Evolutionary conservation across 371 early-diverging fungal genomes (phyloP), one percentile per base, ranked within the genome.

Genomic region (Batkoa obscura): DNA sequence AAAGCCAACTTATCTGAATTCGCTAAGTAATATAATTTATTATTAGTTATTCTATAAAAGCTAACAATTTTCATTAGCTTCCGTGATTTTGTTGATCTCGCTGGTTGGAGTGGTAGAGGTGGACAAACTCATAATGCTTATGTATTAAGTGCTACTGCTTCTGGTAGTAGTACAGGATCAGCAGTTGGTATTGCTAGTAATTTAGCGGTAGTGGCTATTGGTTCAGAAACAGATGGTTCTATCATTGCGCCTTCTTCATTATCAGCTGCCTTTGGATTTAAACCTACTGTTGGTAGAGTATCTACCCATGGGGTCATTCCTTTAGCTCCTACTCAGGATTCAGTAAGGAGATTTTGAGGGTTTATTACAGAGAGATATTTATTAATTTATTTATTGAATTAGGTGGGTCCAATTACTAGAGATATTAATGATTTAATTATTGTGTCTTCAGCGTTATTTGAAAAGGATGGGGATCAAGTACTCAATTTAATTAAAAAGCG

Each of bases 1-100:
- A n/a, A n/a, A n/a, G 75, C 86, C 10, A 94, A 91, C 64, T 80
- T 94, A 87, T 93, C 92, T 63, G 94, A 94, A 63, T 94, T 92
- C 75, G 94, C 65, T 68, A 12, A 70, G 67, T 0, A 59, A 62
- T 33, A 77, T 77, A 56, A 78, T 79, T n/a, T n/a, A n/a, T n/a
- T n/a, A n/a, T n/a, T n/a, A n/a, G n/a, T n/a, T n/a, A n/a, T n/a
- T n/a, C n/a, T n/a, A n/a, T n/a, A n/a, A n/a, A 57, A 63, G n/a
- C 43, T 45, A 10, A 42, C n/a, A 10, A 42, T 10, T 55, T 68
- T 13, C 1, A 53, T 31, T 46, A 33, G 4, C 48, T 43, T n/a
- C n/a, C 49, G 3, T 10, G 1, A n/a, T 15, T 23, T 38, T n/a
- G 41, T 58, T 31, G 8, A 6, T 3, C 6, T 6, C 3, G 23